phyloP scores from a whole-genome alignment of 2,329 filamentous ascomycete species.

The Xylariaceae sp. region DNA sequence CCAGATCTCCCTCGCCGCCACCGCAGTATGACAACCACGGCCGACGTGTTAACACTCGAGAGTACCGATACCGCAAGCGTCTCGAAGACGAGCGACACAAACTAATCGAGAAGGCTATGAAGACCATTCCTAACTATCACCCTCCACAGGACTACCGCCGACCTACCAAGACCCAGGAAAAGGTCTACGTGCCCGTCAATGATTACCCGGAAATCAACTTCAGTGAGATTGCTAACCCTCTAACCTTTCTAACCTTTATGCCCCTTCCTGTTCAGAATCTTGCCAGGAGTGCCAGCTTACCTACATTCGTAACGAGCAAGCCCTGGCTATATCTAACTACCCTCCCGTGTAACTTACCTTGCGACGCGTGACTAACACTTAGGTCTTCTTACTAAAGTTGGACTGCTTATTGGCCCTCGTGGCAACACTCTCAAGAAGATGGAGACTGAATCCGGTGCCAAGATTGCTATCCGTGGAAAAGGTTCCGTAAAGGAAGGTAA shows the following conservation, averaged over 20 bases:
- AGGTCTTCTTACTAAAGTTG: constrained; percentile 89
- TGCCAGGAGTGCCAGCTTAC: constrained; percentile 40
- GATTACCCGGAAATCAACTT: constrained; percentile 99
- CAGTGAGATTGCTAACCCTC: constrained; percentile 99
- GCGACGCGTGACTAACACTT: constrained; percentile 74
- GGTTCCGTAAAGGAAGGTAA: constrained; percentile 99
- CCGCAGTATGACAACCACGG: constrained; percentile 99
- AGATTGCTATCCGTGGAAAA: constrained; percentile 99
- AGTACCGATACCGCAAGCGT: constrained; percentile 96
- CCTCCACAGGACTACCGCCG: constrained; percentile 97
- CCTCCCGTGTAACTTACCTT: constrained; percentile 32
- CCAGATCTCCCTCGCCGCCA: constrained; percentile 86
- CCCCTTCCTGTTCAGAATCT: constrained; percentile 40
- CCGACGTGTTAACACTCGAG: constrained; percentile 97
- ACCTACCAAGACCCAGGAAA: constrained; percentile 99
- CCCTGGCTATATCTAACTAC: constrained; percentile 34
- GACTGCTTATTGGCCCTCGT: constrained; percentile 99
- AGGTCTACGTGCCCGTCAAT: constrained; percentile 99
- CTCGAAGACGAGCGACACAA: constrained; percentile 99
- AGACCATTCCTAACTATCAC: constrained; percentile 98
- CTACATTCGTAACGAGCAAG: constrained; percentile 30
- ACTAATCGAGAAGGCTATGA: constrained; percentile 98
- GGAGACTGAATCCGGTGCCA: constrained; percentile 94
- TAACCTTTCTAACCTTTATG: constrained; percentile 64
- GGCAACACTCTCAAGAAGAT: constrained; percentile 99